Evolutionary conservation across 2,329 filamentous ascomycete species (phyloP).

Genomic region (Pestalotiopsis sp.): DNA sequence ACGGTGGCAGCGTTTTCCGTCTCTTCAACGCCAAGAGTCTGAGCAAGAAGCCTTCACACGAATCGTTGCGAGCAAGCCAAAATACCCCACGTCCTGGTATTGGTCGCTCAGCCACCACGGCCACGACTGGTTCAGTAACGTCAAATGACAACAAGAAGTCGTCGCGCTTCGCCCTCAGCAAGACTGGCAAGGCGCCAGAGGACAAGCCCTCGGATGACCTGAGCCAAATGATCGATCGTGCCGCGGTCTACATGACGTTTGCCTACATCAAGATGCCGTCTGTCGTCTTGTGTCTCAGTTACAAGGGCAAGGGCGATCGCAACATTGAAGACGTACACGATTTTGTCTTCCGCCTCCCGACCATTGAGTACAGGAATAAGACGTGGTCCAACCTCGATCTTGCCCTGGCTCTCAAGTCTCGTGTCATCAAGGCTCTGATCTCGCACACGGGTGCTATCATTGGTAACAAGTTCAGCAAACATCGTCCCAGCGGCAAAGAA

Average conservation of each 20-base stretch:
- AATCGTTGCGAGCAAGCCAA: conserved; percentile 50
- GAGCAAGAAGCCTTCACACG: conserved; percentile 56
- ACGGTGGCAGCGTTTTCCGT: conserved; percentile 49
- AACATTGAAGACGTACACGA: conserved; percentile 97
- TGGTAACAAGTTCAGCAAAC: conserved; percentile 93
- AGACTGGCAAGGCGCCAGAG: conserved; percentile 52
- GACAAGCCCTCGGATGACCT: conserved; percentile 81
- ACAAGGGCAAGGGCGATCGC: conserved; percentile 93
- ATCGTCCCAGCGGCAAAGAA: conserved; percentile 79
- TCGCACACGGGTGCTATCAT: conserved; percentile 96
- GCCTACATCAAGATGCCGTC: conserved; percentile 93
- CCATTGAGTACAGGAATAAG: conserved; percentile 96
- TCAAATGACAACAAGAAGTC: conserved; percentile 45
- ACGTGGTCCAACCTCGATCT: conserved; percentile 98
- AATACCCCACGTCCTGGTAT: conserved; percentile 43
- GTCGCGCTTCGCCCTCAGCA: conserved; percentile 58
- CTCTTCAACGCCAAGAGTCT: conserved; percentile 51
- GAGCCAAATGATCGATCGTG: conserved; percentile 93
- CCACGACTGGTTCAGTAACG: conserved; percentile 26
- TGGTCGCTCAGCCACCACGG: conserved; percentile 46
- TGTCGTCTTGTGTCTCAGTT: conserved; percentile 92
- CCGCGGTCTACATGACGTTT: conserved; percentile 96
- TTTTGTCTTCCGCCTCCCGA: conserved; percentile 93
- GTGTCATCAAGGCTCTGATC: conserved; percentile 90
- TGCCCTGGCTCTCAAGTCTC: conserved; percentile 88